Percentiles rank a stretch among this genome's conserved stretches.
phyloP scores from a whole-genome alignment of 2,329 filamentous ascomycete genomes.

The Aureobasidium sp. region DNA sequence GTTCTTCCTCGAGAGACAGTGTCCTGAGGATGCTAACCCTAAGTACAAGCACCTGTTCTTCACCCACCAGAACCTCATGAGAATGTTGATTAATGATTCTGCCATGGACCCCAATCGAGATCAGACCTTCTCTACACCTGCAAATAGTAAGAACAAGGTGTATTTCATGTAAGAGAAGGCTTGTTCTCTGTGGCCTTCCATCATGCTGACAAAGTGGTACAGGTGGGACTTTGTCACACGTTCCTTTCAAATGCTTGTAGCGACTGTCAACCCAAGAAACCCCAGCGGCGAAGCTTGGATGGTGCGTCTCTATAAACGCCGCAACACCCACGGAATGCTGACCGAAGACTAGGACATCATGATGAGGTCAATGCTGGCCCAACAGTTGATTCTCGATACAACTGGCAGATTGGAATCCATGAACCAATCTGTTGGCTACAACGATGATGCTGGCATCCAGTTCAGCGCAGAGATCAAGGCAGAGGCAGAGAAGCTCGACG shows the following conservation, averaged over 20 bases:
- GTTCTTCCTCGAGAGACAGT: constrained; percentile 16
- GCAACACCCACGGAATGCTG: not conserved
- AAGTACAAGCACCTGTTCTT: constrained; percentile 21
- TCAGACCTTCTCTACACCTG: constrained; percentile 31
- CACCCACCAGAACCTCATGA: constrained; percentile 20
- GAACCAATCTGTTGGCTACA: constrained; percentile 9
- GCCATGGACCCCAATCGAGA: constrained; percentile 29
- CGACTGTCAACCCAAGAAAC: not conserved
- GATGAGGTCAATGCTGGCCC: constrained; percentile 1
- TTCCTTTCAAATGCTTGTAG: constrained; percentile 12
- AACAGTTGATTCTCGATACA: constrained; percentile 9
- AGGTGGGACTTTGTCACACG: constrained; percentile 31
- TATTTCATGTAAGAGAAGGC: constrained; percentile 20
- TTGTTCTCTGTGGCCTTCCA: not conserved
- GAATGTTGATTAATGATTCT: constrained; percentile 26
- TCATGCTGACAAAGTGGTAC: not conserved
- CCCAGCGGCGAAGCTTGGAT: constrained; percentile 1
- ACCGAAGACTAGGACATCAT: not conserved
- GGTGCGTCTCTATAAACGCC: not conserved
- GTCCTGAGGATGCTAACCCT: constrained; percentile 20
- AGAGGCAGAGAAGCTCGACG: constrained; percentile 2
- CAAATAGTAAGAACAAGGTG: constrained; percentile 29
- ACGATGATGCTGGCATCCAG: not conserved
- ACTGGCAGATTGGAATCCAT: constrained; percentile 6
- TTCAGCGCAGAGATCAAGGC: constrained; percentile 3